Percentiles rank a stretch among this genome's conserved stretches.
Conservation (phyloP, 768 basidiomycete species). For the Russula vinacea region DNA sequence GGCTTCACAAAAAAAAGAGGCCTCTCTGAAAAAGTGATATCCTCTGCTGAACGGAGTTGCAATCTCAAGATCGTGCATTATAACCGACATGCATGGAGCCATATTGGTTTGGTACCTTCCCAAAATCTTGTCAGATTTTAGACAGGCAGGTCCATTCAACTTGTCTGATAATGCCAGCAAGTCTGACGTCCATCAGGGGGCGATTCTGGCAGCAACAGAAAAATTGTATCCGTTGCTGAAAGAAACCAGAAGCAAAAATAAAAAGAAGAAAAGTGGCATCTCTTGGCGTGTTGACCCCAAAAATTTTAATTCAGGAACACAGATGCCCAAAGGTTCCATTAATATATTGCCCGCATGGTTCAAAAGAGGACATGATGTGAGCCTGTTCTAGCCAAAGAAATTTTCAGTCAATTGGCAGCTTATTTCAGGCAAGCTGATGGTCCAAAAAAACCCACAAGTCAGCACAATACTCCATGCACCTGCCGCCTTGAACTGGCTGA, state of each 20-base stretch:
- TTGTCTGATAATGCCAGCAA: not conserved
- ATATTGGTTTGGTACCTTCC: not conserved
- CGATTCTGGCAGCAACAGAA: too few relatives aligned
- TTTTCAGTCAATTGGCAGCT: not conserved
- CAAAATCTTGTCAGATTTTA: not conserved
- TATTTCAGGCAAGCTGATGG: not conserved
- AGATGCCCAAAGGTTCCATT: too few relatives aligned
- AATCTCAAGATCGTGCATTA: not conserved
- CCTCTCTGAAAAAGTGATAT: not conserved
- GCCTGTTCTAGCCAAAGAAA: not conserved
- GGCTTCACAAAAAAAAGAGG: not conserved
- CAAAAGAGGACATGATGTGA: not conserved
- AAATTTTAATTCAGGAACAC: too few relatives aligned
- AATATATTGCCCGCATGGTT: not conserved
- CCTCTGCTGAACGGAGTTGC: not conserved
- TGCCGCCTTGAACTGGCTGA: not conserved
- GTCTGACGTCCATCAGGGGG: too few relatives aligned
- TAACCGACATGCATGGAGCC: not conserved
- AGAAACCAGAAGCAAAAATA: accelerated
- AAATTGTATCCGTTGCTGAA: not conserved
- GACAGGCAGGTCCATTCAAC: not conserved
- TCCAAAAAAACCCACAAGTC: not conserved
- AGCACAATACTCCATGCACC: not conserved
- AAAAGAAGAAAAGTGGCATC: too few relatives aligned
- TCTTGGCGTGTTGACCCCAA: not conserved